Evolutionary conservation across 2,329 filamentous ascomycete species (phyloP), one percentile per base, ranked within the genome.

Genomic region (Pseudogymnoascus sp.): DNA sequence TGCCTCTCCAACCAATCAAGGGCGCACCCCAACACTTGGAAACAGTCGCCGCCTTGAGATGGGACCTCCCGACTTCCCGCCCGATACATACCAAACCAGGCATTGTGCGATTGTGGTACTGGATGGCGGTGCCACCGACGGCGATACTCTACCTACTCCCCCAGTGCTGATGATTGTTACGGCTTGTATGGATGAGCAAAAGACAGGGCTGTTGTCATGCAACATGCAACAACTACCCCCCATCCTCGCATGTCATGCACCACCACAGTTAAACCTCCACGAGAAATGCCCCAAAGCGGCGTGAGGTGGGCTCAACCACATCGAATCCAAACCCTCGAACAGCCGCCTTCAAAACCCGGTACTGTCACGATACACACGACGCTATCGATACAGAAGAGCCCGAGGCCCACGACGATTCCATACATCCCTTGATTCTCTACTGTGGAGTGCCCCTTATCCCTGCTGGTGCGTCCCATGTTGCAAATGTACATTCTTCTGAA

Each of bases 381-480:
- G 8, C 51, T 57, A 57, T 57, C 28, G 51, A 57, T 57, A 57
- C 51, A 19, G 10, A 36, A 57, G 25, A 21, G 51, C 28, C 51
- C 51, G 28, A 57, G 51, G 51, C 51, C 51, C 51, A 19, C n/a
- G 51, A 57, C 51, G 11, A 19, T 57, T 34, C 51, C 51, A 57
- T 57, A 57, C 28, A 57, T 57, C 51, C 51, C 51, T 57, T 57
- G 51, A 34, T 19, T 57, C 51, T 19, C n/a, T 54, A 34, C n/a
- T 57, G 51, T 57, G 51, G 51, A 19, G 14, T 57, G 51, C 51
- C 51, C 51, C 51, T 57, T 28, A 57, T 34, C 51, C 51, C 51
- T 57, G 51, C 51, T 57, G 51, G 51, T 57, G 51, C 51, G 51
- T 57, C 51, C 51, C 51, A 57, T 57, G 51, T 57, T 57, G 51